Evolutionary conservation across 2,329 filamentous ascomycete genomes (phyloP), one percentile per base, ranked within the genome.

Genomic region (Daldinia sp.): DNA sequence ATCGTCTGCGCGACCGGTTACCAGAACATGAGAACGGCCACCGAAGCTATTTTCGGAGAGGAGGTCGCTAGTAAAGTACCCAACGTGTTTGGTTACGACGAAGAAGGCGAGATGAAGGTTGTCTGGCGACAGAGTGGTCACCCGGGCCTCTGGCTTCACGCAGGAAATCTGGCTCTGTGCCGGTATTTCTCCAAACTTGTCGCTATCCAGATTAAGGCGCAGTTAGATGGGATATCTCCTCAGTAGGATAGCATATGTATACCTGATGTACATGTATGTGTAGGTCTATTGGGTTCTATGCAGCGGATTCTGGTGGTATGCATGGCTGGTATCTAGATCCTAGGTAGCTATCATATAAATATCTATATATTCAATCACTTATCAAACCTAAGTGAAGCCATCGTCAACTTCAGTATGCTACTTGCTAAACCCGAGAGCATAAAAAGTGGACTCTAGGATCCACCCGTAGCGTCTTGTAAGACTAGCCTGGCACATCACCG

Each of bases 1-100:
- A 81, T 89, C 2, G 80, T 89, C 11, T 79, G 85, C 54, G 83
- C 83, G 4, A 86, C 84, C 1, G 84, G 83, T 3, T 78, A 89
- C 68, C 83, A 88, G 63, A 90, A 90, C 71, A 92, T 92, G 88
- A 80, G 81, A 9, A 87, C 85, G 0, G 84, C 85, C 17, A 85
- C 88, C 1, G 77, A 85, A n/a, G 79, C 80, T 29, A 83, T 90
- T 17, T 81, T 92, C 55, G 90, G 89, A 0, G 82, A 88, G 27
- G 80, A 82, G 15, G 78, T 91, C 8, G 87, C 86, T 0, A 83
- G 86, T 52, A 78, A 80, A 23, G 81, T 87, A 3, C 77, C 78
- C 1, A 85, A 88, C 66, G 82, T 89, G 13, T 90, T 88, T 86
- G 87, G 87, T 0, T 79, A 88, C 59, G 85, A 89, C 41, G 68